Base-by-base conservation (phyloP, 2,329 filamentous ascomycete genomes). In the Ophiocordyceps camponoti-saundersi region DNA sequence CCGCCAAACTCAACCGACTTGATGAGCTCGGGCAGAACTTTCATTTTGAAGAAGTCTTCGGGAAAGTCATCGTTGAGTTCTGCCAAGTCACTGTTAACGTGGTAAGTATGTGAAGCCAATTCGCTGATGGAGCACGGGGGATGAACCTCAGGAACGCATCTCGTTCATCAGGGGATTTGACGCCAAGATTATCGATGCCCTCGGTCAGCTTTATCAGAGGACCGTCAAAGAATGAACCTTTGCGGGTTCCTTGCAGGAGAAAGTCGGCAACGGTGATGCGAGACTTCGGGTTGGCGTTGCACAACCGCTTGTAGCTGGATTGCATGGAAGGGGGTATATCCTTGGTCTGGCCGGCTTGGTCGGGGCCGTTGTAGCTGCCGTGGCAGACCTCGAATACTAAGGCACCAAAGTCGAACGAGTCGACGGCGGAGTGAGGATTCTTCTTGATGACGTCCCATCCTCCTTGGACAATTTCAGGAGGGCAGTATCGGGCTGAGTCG, bases 1-100 rank as follows among this genome's bases (percentile, higher is more conserved):
- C 90, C 92, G 8, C 92, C 92, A 61, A 95, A 98, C 58, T 98
- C 92, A n/a, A 96, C 88, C 0, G 89, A 95, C 60, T 96, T 98
- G n/a, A 98, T 73, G 29, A 98, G 69, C 59, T 98, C 92, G 0
- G 92, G 92, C 10, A 98, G 71, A 3, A 98, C 80, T 59, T 96
- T 98, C 74, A 94, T 85, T 60, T 93, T 94, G 71, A 96, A 95
- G 62, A 95, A 98, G 49, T 96, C 92, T 59, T 95, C 90, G 0
- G 92, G 92, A 51, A 96, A 95, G 61, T 98, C 89, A 53, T 95
- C 87, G 0, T 87, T 83, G 6, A 95, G 73, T 49, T 84, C 74
- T 53, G 94, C 87, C 6, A 98, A 75, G 57, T 94, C 86, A 47
- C 71, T 73, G 41, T 13, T 53, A 70, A 15, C 5, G 2, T 7